Evolutionary conservation across 345 rosid genomes (phyloP).

Genomic region (Acer yangbiense): DNA sequence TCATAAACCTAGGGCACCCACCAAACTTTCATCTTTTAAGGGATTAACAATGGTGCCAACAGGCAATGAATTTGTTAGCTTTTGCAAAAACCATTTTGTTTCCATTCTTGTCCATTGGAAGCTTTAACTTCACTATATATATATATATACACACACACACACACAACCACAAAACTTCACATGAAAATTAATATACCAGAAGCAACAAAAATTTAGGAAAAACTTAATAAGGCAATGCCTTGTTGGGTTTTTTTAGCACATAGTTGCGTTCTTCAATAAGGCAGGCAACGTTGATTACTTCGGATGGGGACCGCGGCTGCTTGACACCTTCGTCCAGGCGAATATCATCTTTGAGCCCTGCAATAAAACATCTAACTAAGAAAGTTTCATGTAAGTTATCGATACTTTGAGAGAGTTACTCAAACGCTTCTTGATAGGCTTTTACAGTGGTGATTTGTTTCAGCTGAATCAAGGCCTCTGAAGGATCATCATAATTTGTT

Average conservation of each 20-base stretch:
- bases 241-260: too few species aligned
- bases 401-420: background rate
- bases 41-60: slow-evolving; percentile 18
- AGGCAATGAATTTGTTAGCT: slow-evolving; percentile 26
- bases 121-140: background rate
- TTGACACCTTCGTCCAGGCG: too few species aligned
- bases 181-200: too few species aligned
- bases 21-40: background rate
- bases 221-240: background rate
- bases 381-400: too few species aligned
- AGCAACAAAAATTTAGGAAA: background rate
- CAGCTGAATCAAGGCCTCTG: background rate
- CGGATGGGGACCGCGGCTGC: too few species aligned
- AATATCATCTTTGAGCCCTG: too few species aligned
- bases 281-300: too few species aligned
- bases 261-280: too few species aligned
- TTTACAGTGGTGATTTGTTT: background rate
- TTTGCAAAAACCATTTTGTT: slow-evolving; percentile 17
- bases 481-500: background rate
- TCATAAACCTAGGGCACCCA: slow-evolving; percentile 24
- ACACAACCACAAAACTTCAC: background rate
- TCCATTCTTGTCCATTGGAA: slow-evolving; percentile 10
- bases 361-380: too few species aligned
- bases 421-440: background rate
- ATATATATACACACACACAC: too few species aligned